Percentiles rank a stretch among this genome's conserved stretches.
phyloP scores from a whole-genome alignment of 2,329 filamentous ascomycete species.

The Madurella mycetomatis region DNA sequence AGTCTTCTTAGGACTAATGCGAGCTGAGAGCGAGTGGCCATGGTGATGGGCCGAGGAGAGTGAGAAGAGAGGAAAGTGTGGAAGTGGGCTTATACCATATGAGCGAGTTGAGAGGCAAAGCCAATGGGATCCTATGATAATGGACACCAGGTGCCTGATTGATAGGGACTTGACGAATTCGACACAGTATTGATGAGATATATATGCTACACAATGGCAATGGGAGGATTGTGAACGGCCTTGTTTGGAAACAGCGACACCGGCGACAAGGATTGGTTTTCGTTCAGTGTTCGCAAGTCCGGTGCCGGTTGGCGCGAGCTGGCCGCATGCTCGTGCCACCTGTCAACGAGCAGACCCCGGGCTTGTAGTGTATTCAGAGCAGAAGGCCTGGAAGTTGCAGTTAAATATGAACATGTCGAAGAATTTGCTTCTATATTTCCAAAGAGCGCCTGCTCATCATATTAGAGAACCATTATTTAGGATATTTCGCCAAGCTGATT shows the following conservation, averaged over 20 bases:
- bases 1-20: constrained; percentile 20
- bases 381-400: too few species aligned
- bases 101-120: neutral
- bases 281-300: neutral
- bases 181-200: too few species aligned
- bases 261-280: constrained; percentile 3
- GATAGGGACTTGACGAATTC: neutral
- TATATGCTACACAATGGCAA: neutral
- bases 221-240: neutral
- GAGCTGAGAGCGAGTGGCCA: constrained; percentile 23
- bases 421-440: too few species aligned
- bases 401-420: too few species aligned
- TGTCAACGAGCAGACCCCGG: neutral
- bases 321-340: neutral
- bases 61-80: neutral
- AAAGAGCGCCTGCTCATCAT: too few species aligned
- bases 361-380: too few species aligned
- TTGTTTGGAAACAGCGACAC: constrained; percentile 7
- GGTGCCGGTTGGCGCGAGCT: neutral
- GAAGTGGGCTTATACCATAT: too few species aligned
- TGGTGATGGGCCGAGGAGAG: constrained; percentile 2
- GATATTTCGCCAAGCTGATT: too few species aligned
- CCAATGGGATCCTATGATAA: neutral
- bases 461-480: too few species aligned
- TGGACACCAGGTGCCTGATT: neutral